A percentile compares a stretch with the other conserved stretches of the same genome.
Evolutionary conservation across 1,284 basidiomycete species (phyloP).

Genomic region (Anthracocystis panici-leucophaei): DNA sequence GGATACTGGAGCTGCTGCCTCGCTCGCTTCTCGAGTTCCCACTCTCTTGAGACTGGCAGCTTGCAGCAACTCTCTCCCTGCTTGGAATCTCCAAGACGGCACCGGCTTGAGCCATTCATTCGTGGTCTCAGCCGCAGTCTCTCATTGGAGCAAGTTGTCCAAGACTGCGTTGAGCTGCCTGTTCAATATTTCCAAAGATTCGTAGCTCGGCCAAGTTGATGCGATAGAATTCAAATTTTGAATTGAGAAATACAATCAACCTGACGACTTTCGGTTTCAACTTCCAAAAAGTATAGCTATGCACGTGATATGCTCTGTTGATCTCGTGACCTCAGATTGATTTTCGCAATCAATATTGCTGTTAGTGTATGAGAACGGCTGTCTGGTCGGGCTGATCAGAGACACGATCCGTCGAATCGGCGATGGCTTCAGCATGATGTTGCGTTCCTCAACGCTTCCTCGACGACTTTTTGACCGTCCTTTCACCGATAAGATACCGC

Average conservation of each 20-base stretch:
- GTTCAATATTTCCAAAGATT: background rate
- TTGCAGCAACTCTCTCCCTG: background rate
- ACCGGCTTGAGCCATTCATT: background rate
- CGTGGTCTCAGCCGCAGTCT: background rate
- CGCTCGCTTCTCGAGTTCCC: background rate
- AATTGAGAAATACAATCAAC: background rate
- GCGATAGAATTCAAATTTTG: background rate
- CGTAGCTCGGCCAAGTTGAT: background rate
- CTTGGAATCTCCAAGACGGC: background rate
- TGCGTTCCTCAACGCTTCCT: background rate
- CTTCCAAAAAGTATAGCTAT: conserved; percentile 14
- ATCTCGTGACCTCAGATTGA: background rate
- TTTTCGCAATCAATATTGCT: background rate
- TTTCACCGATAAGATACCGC: background rate
- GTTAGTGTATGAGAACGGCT: background rate
- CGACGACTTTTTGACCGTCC: background rate
- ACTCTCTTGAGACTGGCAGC: background rate
- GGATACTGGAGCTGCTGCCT: background rate
- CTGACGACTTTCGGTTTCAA: background rate
- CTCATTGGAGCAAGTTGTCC: background rate
- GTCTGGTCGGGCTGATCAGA: background rate
- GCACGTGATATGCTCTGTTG: conserved; percentile 7
- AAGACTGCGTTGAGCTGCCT: conserved; percentile 15
- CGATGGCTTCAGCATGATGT: background rate
- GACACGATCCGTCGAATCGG: background rate